Conservation (phyloP, 306 rosid genomes). For the Rubus idaeus region DNA sequence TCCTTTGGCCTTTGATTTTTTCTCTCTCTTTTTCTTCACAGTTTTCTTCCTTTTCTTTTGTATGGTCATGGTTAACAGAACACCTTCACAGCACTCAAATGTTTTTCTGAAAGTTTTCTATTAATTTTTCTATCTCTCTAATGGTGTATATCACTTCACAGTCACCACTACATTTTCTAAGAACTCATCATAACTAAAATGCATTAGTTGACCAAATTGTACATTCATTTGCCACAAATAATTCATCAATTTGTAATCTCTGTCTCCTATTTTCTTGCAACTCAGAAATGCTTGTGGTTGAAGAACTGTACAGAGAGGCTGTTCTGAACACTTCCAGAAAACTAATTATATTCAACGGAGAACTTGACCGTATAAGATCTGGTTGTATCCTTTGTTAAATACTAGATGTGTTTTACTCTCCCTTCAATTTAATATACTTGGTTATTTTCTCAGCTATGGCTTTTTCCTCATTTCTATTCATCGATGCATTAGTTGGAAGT, state of each 20-base stretch:
- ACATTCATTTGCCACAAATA: background rate
- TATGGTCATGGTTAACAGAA: background rate
- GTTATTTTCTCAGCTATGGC: background rate
- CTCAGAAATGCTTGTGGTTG: constrained; percentile 95
- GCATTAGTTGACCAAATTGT: background rate
- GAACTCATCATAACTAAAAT: background rate
- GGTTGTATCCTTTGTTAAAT: constrained; percentile 83
- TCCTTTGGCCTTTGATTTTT: background rate
- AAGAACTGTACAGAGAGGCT: constrained; percentile 92
- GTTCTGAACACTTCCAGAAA: constrained; percentile 73
- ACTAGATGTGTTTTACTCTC: background rate
- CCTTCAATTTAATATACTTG: constrained; percentile 1
- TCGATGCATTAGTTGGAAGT: background rate
- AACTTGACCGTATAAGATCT: constrained; percentile 92
- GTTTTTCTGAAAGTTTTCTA: background rate
- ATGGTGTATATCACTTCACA: background rate
- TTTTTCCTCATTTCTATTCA: background rate
- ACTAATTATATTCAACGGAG: constrained; percentile 87
- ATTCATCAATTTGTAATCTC: background rate
- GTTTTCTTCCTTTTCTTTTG: background rate
- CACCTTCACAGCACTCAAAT: background rate
- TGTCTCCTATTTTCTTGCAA: constrained; percentile 28
- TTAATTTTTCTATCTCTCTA: background rate
- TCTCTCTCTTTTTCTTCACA: background rate
- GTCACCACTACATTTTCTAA: background rate